Evolutionary conservation across 371 early-diverging fungal genomes (phyloP), one percentile per base, ranked within the genome.

Genomic region (Syncephalastrum racemosum): DNA sequence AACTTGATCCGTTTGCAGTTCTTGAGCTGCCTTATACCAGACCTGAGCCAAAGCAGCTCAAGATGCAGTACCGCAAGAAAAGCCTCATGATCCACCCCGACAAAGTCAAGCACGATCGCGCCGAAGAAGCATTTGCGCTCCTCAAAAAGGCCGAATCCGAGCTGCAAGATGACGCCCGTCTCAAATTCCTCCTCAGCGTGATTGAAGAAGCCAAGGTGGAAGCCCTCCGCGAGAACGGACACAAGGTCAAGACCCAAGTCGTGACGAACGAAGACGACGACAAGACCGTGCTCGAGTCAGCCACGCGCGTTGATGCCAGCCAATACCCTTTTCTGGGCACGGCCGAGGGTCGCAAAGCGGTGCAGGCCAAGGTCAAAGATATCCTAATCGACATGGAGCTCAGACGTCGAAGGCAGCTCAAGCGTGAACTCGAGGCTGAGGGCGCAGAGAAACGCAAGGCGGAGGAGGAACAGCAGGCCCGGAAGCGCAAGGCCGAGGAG

Each of bases 11-110:
- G 14, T 87, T 93, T 58, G 86, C 84, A 14, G 80, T 95, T 53
- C 83, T 95, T 1, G 87, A 89, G 16, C 76, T 94, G n/a, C 80
- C 89, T 4, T 74, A 71, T 27, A 67, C 49, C 18, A 83, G 81
- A 49, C 75, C 71, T 43, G 76, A 82, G 3, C 59, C 82, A 2
- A 79, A 85, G 42, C 80, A 83, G 14, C 73, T 92, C 68, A 90
- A 91, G 62, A 57, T 80, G 44, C 82, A 83, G 2, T 95, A 91
- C 77, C 84, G 96, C 31, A 86, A 83, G 56, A 91, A 90, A 66
- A 92, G 93, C 55, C 81, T 93, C 19, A 89, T 92, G 68, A 88
- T 92, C 31, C 96, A 95, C 62, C 96, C 96, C 3, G 96, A 95
- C 71, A 95, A 92, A 62, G 81, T 85, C 31, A 79, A 84, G 51